Percentiles rank a stretch among this genome's conserved stretches.
These are phyloP conservation scores for Pseudogymnoascus sp. DNA, from an alignment of 2,329 filamentous ascomycete species.

Conservation along the genomic window DNA sequence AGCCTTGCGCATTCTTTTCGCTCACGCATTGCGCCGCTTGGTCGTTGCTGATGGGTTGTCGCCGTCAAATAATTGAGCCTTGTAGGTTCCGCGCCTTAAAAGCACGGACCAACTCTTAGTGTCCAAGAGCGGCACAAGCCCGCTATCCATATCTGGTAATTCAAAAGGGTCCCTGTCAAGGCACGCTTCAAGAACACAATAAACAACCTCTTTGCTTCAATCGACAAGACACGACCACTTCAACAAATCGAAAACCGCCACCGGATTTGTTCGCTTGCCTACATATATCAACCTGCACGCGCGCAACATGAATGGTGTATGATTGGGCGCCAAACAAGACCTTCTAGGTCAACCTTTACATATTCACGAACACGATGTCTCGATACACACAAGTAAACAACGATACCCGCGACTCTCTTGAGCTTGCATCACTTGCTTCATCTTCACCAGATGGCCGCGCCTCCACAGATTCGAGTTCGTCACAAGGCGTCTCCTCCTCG, in stretches of 20 bases:
- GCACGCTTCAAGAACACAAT: constrained; percentile 1
- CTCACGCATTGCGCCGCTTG: neutral
- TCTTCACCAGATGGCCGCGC: constrained; percentile 59
- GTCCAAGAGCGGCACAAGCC: neutral
- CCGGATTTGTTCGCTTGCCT: neutral
- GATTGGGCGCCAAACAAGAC: neutral
- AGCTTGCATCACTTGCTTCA: constrained; percentile 89
- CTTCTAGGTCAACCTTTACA: neutral
- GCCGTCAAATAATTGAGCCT: constrained; percentile 2
- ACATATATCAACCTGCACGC: neutral
- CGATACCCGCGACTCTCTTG: constrained; percentile 73
- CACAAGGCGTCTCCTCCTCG: constrained; percentile 83
- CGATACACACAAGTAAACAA: constrained; percentile 8
- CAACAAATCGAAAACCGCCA: neutral
- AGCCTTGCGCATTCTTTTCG: constrained; percentile 7
- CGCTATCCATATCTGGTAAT: constrained; percentile 8
- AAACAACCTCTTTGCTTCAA: neutral
- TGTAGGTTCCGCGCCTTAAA: neutral
- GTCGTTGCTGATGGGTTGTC: neutral
- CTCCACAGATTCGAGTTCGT: constrained; percentile 61
- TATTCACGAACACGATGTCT: constrained; percentile 6
- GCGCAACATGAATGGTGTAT: constrained; percentile 9
- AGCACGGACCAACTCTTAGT: constrained; percentile 4
- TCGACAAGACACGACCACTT: neutral
- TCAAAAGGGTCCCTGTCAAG: neutral